Base-by-base conservation (phyloP, 2,329 filamentous ascomycete species). In the Aureobasidium sp. region DNA sequence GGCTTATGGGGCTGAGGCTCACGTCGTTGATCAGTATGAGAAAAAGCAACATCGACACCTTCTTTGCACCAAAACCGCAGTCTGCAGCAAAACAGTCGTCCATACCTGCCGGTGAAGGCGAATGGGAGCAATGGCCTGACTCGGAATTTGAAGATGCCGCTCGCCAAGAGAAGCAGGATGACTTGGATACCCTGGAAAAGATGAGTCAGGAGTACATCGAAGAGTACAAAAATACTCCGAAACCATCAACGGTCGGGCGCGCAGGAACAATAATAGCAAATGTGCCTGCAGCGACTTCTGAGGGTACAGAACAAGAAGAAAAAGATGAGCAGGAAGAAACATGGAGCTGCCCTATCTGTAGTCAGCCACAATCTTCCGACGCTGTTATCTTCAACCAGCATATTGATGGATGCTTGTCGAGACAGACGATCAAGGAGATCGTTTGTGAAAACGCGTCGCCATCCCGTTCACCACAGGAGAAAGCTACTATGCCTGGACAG, bases 271-370 rank as follows among this genome's bases (percentile, higher is more conserved):
- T 66, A 22, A 64, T 63, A 54, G 40, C 35, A 29, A 63, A 40
- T 31, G 44, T 44, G 29, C 52, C 69, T 58, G 63, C 67, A 62
- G 40, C 52, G 48, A 19, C 61, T 57, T 22, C 45, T 29, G 64
- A 44, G 35, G 27, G 37, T 29, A 58, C 44, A 6, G 40, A 61
- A 11, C 62, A 67, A 4, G 69, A 67, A 5, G 69, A 71, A 11
- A 72, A 76, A 59, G 75, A 62, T 19, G 48, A 62, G 9, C 45
- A 54, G 52, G 50, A 68, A 49, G 70, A 82, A 58, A 78, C 85
- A 50, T 97, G 92, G 92, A 82, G 87, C 40, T 99, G 94, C 72
- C 94, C 94, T 0, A 89, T 97, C 48, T 99, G 94, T 72, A 76
- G 78, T n/a, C 79, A 87, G 17, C 86, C 90, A 0, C 92, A 97